Conservation (phyloP, 1,284 basidiomycete species). For the Moesziomyces globuligerus region DNA sequence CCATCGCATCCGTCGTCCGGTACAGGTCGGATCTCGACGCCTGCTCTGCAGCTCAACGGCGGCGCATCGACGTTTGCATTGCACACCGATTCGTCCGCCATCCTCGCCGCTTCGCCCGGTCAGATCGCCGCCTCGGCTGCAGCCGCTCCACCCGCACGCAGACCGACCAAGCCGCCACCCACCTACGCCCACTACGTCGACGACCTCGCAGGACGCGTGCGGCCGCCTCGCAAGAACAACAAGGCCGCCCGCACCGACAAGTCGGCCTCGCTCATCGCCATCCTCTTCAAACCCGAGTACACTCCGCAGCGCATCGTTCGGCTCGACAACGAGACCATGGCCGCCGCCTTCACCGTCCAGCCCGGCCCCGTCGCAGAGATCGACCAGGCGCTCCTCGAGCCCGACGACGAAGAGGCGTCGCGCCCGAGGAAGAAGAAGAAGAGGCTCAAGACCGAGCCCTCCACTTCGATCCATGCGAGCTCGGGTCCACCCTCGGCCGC, state of each 20-base stretch:
- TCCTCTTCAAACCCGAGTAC: slow-evolving; percentile 50
- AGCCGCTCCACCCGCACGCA: slow-evolving; percentile 27
- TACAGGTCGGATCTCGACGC: slow-evolving; percentile 36
- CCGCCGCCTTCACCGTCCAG: slow-evolving; percentile 38
- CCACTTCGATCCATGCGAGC: slow-evolving; percentile 4
- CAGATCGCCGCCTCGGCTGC: slow-evolving; percentile 30
- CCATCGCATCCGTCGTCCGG: slow-evolving; percentile 23
- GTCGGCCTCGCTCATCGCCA: slow-evolving; percentile 18
- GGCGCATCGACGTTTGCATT: slow-evolving; percentile 37
- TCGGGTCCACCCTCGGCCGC: slow-evolving; percentile 18
- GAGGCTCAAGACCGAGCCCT: slow-evolving; percentile 14
- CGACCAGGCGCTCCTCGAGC: slow-evolving; percentile 42
- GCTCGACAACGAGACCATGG: slow-evolving; percentile 45
- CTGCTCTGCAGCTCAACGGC: slow-evolving; percentile 35
- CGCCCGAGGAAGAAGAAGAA: slow-evolving; percentile 45
- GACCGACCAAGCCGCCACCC: slow-evolving; percentile 35
- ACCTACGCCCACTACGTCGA: slow-evolving; percentile 51
- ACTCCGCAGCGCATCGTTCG: slow-evolving; percentile 45
- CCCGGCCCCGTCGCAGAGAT: slow-evolving; percentile 42
- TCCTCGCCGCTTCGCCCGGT: slow-evolving; percentile 34
- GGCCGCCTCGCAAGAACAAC: slow-evolving; percentile 23
- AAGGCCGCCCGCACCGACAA: slow-evolving; percentile 27
- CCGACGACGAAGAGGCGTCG: slow-evolving; percentile 42
- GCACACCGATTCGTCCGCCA: slow-evolving; percentile 35
- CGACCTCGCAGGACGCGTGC: slow-evolving; percentile 41